Base-by-base conservation (phyloP, 2,329 filamentous ascomycete species). In the Alternaria atra region DNA sequence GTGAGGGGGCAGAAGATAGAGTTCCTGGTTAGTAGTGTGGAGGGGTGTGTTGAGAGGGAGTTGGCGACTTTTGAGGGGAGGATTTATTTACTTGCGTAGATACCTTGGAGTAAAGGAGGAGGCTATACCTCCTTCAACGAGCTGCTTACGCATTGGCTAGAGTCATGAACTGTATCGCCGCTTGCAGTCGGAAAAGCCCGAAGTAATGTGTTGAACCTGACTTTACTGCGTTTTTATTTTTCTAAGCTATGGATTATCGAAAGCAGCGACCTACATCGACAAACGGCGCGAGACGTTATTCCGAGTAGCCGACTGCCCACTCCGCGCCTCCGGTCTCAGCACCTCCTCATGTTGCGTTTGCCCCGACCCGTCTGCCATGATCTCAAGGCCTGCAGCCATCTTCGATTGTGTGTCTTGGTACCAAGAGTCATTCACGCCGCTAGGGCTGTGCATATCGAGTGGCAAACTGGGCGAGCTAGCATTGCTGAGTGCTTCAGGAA, bases 251-350 rank as follows among this genome's bases (percentile, higher is more conserved):
- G 32, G n/a, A 15, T 17, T 20, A 12, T 30, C 9, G 6, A 9
- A 27, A 69, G 5, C 60, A 34, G 58, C 58, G 23, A 58, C 54
- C 30, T 61, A 54, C 64, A 65, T 76, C 1, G 71, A 70, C 30
- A 78, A 52, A 46, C 73, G 64, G 50, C 64, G 65, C n/a, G 74
- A 76, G 20, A 78, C 77, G 6, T 73, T 64, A 59, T 78, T 78
- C 69, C 73, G 76, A 6, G 73, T 72, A 25, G 71, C 71, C 53
- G 75, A 46, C 32, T 72, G 67, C 13, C 58, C 69, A 25, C 57
- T 64, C 35, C 60, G 70, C 2, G 55, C 53, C 29, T 66, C 63
- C n/a, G 47, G 34, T 52, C 64, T 61, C 9, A 62, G 53, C 12
- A 60, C 57, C 46, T 58, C 65, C 23, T 60, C 25, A 15, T 56